A percentile compares a stretch with the other conserved stretches of the same genome.
phyloP scores from a whole-genome alignment of 2,329 filamentous ascomycete genomes.

The Colletotrichum liaoningense region DNA sequence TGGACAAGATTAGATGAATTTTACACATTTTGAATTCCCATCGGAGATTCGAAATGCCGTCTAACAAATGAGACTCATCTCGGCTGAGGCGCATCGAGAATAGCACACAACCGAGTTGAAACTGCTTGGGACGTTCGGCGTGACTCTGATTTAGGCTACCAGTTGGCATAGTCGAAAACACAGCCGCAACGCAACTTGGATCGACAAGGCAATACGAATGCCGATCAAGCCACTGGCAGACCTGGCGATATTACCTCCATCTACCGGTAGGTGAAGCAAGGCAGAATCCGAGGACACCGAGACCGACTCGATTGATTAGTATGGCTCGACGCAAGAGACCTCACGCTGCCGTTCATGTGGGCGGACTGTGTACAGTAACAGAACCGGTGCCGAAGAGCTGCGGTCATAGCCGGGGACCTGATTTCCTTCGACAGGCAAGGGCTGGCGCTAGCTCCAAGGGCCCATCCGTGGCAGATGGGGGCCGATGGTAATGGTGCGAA shows the following conservation, averaged over 20 bases:
- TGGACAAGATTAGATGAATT: not conserved
- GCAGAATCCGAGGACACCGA: not conserved
- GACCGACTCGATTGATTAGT: not conserved
- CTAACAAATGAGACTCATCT: not conserved
- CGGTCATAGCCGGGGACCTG: not conserved
- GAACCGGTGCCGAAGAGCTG: not conserved
- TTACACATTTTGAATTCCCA: not conserved
- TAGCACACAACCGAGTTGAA: not conserved
- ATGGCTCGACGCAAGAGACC: not conserved
- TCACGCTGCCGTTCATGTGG: not conserved
- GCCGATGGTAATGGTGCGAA: conserved; percentile 7
- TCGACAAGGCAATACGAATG: not conserved
- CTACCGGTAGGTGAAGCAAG: not conserved
- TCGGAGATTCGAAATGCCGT: not conserved
- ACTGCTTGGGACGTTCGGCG: not conserved
- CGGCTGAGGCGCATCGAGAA: not conserved
- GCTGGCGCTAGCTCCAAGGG: not conserved
- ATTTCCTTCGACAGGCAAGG: not conserved
- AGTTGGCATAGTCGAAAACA: not conserved
- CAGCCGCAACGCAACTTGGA: conserved; percentile 4
- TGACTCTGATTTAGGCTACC: not conserved
- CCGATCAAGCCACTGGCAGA: not conserved
- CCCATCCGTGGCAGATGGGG: not conserved
- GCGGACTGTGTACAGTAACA: no score
- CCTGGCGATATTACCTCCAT: not conserved